Percentiles rank a stretch among this genome's conserved stretches.
phyloP scores from a whole-genome alignment of 2,329 filamentous ascomycete species.

The Microsporum ferrugineum region DNA sequence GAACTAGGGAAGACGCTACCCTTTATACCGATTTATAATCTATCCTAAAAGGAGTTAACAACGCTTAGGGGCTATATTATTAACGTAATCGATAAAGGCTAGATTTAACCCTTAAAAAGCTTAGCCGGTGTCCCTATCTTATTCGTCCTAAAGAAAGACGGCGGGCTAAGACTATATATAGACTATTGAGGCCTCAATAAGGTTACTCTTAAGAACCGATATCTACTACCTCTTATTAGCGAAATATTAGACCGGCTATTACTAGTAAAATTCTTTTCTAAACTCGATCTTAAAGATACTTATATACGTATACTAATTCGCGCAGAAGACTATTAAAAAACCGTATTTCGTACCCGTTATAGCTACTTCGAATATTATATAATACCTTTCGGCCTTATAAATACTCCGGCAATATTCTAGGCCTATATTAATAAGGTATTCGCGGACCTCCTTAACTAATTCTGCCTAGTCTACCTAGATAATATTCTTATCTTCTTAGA shows the following conservation, averaged over 20 bases:
- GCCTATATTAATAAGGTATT: not conserved
- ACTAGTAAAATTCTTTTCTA: not conserved
- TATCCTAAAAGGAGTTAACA: not conserved
- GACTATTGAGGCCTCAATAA: not conserved
- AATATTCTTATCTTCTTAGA: not conserved
- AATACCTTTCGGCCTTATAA: not conserved
- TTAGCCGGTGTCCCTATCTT: not conserved
- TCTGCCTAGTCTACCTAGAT: not conserved
- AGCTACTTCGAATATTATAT: not conserved
- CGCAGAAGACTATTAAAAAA: not conserved
- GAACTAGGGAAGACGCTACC: not conserved
- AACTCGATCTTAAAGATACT: not conserved
- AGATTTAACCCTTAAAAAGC: not conserved
- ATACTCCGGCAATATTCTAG: not conserved
- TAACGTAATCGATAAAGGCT: not conserved
- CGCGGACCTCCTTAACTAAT: not conserved
- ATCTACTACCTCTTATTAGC: not conserved
- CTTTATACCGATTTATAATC: not conserved
- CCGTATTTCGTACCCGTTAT: not conserved
- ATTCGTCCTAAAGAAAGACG: not conserved
- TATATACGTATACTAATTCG: not conserved
- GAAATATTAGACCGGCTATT: not conserved
- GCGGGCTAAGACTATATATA: not conserved
- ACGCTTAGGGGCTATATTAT: not conserved
- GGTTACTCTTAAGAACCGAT: not conserved